A percentile compares a stretch with the other conserved stretches of the same genome.
phyloP scores from a whole-genome alignment of 163 green algal genomes.

The Chlorella variabilis region DNA sequence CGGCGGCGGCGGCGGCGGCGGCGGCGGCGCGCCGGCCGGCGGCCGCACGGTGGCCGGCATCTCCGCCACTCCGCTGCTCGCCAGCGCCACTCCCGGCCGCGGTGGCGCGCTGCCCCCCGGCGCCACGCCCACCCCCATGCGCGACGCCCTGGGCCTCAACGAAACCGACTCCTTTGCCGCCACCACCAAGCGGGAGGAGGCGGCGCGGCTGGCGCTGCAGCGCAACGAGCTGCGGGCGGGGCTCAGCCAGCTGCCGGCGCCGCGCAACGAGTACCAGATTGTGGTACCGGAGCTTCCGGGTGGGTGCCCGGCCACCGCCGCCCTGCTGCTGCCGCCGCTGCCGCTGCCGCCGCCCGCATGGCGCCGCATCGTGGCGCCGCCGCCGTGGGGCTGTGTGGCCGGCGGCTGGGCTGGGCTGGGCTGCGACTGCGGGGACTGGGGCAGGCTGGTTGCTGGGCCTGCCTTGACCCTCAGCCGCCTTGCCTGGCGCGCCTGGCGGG shows the following conservation, averaged over 20 bases:
- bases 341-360: no score
- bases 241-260: conserved; percentile 82
- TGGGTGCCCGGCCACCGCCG: no score
- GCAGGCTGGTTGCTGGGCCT: no score
- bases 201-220: conserved; percentile 37
- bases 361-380: no score
- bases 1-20: conserved; percentile 22
- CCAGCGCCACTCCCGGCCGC: conserved; percentile 39
- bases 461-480: no score
- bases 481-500: no score
- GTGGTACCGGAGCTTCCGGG: conserved; percentile 64
- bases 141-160: conserved; percentile 89
- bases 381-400: no score
- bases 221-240: conserved; percentile 76
- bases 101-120: conserved; percentile 22
- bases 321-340: no score
- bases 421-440: no score
- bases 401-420: no score
- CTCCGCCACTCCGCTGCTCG: conserved; percentile 40
- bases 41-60: conserved; percentile 36
- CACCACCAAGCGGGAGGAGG: conserved; percentile 41
- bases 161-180: conserved; percentile 56
- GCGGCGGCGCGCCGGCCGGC: conserved; percentile 29
- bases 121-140: conserved; percentile 72
- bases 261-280: conserved; percentile 94